These are phyloP conservation scores for Marasmius tenuissimus DNA, from an alignment of 1,284 basidiomycete species.

Conservation along the genomic window DNA sequence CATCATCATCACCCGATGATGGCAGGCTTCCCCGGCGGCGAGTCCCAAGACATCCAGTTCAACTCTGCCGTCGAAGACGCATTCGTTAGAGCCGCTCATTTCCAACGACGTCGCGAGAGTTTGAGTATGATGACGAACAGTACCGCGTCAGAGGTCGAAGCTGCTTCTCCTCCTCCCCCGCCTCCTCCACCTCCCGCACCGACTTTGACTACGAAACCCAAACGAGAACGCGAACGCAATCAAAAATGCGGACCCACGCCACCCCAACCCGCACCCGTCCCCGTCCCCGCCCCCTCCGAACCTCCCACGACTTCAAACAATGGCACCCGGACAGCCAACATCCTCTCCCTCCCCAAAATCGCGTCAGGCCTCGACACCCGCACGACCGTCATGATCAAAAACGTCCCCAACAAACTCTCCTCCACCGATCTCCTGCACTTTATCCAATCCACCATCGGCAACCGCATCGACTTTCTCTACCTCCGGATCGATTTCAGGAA, in stretches of 20 bases:
- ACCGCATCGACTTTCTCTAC: slow-evolving; percentile 82
- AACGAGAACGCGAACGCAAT: background rate
- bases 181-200: background rate
- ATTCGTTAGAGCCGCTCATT: too few species aligned
- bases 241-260: background rate
- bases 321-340: background rate
- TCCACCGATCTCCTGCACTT: slow-evolving; percentile 71
- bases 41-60: too few species aligned
- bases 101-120: too few species aligned
- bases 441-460: slow-evolving; percentile 66
- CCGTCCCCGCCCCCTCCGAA: background rate
- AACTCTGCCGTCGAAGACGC: too few species aligned
- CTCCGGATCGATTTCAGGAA: slow-evolving; percentile 83
- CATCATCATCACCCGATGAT: background rate
- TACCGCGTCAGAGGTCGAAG: too few species aligned
- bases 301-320: background rate
- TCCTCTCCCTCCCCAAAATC: background rate
- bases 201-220: background rate
- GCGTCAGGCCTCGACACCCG: slow-evolving; percentile 68
- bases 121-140: too few species aligned
- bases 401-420: slow-evolving; percentile 87
- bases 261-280: background rate
- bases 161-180: too few species aligned
- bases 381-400: slow-evolving; percentile 87
- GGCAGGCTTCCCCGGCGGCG: background rate